Evolutionary conservation across 2,329 filamentous ascomycete species (phyloP).

Genomic region (Lachnellula cervina): DNA sequence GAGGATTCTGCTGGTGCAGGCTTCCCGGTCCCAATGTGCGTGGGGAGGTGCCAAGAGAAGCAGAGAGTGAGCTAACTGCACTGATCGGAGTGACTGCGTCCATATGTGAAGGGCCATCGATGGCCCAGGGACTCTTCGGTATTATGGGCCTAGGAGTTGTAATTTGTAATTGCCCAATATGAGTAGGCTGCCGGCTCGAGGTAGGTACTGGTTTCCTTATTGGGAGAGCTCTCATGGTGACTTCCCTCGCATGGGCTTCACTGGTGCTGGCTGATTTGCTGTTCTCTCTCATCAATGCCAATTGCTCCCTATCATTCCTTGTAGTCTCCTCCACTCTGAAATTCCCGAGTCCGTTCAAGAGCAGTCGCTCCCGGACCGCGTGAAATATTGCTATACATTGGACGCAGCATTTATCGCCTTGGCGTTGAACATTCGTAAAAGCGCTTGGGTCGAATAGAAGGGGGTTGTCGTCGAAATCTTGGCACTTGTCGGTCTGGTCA

Average conservation of each 20-base stretch:
- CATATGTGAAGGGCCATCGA: conserved; percentile 17
- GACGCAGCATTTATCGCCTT: conserved; percentile 22
- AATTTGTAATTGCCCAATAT: conserved; percentile 3
- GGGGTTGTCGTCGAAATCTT: conserved; percentile 27
- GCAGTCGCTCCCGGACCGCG: conserved; percentile 16
- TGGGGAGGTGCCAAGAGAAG: conserved; percentile 2
- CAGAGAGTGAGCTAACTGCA: neutral
- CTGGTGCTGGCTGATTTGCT: neutral
- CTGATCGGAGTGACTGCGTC: conserved; percentile 7
- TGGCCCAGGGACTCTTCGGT: conserved; percentile 20
- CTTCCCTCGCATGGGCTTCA: neutral
- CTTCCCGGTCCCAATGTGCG: neutral
- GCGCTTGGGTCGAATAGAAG: conserved; percentile 21
- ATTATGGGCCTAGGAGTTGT: conserved; percentile 12
- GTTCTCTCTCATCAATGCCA: conserved; percentile 10
- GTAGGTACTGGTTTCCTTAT: conserved; percentile 9
- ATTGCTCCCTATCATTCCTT: conserved; percentile 11
- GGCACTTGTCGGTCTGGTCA: conserved; percentile 25
- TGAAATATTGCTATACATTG: conserved; percentile 26
- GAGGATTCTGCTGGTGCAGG: conserved; percentile 4
- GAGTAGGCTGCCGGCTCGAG: neutral
- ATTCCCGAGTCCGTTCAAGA: conserved; percentile 32
- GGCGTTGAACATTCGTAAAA: conserved; percentile 19
- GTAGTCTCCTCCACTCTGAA: neutral
- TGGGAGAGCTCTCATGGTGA: neutral